phyloP scores from a whole-genome alignment of 176 grass and related monocot genomes.

The Oryza nivara region DNA sequence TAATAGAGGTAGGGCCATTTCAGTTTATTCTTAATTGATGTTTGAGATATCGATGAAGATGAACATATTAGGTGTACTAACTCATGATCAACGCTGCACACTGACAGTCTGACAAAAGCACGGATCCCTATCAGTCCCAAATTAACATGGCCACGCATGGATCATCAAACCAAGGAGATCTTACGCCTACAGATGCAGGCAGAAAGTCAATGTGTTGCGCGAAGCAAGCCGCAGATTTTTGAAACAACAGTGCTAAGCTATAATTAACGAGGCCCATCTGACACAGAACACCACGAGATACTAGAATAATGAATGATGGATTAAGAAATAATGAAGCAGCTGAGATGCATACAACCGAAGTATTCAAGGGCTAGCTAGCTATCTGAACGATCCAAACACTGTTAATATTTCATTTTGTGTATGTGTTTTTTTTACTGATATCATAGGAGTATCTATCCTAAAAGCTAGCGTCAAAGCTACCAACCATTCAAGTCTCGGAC shows the following conservation, averaged over 20 bases:
- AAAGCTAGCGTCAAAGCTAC: conserved; percentile 33
- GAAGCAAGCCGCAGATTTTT: background rate
- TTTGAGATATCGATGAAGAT: background rate
- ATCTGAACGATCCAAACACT: conserved; percentile 32
- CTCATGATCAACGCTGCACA: too few species aligned
- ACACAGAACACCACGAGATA: conserved; percentile 44
- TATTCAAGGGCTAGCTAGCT: background rate
- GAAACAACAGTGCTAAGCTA: background rate
- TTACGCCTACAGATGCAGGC: background rate
- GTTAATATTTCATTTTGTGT: background rate
- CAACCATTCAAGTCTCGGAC: conserved; percentile 44
- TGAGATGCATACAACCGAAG: conserved; percentile 31
- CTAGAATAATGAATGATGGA: background rate
- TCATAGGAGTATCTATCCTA: conserved; percentile 4
- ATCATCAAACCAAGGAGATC: background rate
- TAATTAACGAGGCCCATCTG: conserved; percentile 2
- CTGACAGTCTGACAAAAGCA: background rate
- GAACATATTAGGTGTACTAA: background rate
- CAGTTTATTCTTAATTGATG: too few species aligned
- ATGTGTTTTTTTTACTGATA: background rate
- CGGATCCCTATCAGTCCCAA: background rate
- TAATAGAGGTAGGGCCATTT: too few species aligned
- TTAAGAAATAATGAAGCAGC: background rate
- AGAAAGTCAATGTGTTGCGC: background rate
- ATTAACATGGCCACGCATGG: background rate